phyloP scores from a whole-genome alignment of 2,329 filamentous ascomycete species.

The Malbranchea zuffiana region DNA sequence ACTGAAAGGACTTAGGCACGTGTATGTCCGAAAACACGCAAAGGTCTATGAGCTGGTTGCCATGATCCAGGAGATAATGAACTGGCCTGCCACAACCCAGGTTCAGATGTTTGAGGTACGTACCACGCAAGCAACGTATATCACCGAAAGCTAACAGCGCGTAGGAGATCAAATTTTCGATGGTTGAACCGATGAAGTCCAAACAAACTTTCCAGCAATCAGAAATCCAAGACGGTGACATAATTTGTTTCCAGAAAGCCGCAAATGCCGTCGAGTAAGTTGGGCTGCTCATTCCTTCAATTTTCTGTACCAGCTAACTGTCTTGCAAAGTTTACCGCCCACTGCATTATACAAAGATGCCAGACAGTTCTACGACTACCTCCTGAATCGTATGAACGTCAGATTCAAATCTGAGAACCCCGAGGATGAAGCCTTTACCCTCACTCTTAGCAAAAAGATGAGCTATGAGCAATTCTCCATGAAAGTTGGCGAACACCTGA shows the following conservation, averaged over 20 bases:
- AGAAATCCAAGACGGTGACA: constrained; percentile 93
- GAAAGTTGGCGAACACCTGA: constrained; percentile 67
- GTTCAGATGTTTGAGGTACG: constrained; percentile 66
- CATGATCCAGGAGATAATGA: constrained; percentile 69
- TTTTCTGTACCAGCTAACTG: neutral
- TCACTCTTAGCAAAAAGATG: constrained; percentile 78
- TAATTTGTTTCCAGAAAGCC: constrained; percentile 79
- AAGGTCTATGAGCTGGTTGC: constrained; percentile 77
- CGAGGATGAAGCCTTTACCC: constrained; percentile 55
- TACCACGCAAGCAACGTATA: neutral
- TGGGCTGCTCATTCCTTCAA: neutral
- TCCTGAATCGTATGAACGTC: constrained; percentile 71
- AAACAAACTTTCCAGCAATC: constrained; percentile 83
- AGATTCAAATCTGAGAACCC: constrained; percentile 58
- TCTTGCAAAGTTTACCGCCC: constrained; percentile 22
- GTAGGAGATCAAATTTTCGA: constrained; percentile 87
- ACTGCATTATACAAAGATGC: constrained; percentile 53
- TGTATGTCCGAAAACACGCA: constrained; percentile 79
- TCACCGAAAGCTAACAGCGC: constrained; percentile 8
- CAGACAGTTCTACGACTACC: constrained; percentile 82
- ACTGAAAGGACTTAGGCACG: constrained; percentile 64
- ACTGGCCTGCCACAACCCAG: constrained; percentile 66
- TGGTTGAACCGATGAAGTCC: constrained; percentile 90
- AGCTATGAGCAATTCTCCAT: constrained; percentile 77
- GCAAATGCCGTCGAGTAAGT: constrained; percentile 33